phyloP scores from a whole-genome alignment of 2,329 filamentous ascomycete genomes.

The Scedosporium aurantiacum region DNA sequence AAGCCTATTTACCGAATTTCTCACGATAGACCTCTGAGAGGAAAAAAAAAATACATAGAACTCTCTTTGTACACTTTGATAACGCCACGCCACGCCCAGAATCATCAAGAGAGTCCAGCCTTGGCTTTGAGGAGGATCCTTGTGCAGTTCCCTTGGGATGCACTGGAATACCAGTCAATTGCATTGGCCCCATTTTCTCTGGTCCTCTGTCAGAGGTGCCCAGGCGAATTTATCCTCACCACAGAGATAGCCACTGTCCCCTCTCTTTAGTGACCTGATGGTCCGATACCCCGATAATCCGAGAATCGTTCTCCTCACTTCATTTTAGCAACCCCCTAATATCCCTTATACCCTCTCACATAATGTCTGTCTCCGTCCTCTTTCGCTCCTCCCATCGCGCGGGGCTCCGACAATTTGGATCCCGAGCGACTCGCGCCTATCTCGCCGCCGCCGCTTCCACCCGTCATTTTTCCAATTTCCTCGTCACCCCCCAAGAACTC shows the following conservation, averaged over 20 bases:
- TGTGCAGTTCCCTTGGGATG: slow-evolving; percentile 4
- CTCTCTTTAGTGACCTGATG: background rate
- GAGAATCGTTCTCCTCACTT: background rate
- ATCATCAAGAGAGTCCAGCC: background rate
- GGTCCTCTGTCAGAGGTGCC: slow-evolving; percentile 3
- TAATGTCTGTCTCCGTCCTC: slow-evolving; percentile 1
- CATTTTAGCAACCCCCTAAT: background rate
- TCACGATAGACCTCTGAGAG: background rate
- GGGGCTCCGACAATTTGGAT: slow-evolving; percentile 1
- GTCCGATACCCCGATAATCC: background rate
- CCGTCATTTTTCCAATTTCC: slow-evolving; percentile 58
- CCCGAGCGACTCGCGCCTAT: background rate
- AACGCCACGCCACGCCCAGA: background rate
- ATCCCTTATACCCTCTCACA: background rate
- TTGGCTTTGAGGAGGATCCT: background rate
- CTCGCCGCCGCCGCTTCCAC: background rate
- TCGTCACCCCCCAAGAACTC: slow-evolving; percentile 78
- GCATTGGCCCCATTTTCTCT: slow-evolving; percentile 1
- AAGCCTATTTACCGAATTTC: background rate
- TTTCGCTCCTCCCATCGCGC: slow-evolving; percentile 4
- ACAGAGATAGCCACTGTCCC: background rate
- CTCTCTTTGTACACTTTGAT: background rate
- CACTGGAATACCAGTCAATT: background rate
- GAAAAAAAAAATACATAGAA: background rate
- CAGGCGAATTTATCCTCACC: slow-evolving; percentile 1